These are phyloP conservation scores for Pichia sorboxylosa DNA, from an alignment of 1,139 yeast genomes.

Conservation along the genomic window DNA sequence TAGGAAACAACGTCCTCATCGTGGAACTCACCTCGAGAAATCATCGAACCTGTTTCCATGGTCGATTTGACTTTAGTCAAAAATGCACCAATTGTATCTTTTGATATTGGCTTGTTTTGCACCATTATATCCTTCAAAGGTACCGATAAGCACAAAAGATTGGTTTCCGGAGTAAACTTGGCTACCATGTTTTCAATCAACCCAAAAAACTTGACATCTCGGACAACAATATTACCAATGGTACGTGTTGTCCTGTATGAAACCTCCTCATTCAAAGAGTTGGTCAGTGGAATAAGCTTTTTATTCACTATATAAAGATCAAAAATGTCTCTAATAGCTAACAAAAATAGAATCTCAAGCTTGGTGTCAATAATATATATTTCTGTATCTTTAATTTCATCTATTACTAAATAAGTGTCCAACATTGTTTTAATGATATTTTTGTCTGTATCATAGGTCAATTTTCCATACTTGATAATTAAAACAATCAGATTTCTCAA, in stretches of 20 bases:
- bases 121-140: no score
- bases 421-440: constrained; percentile 1
- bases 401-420: neutral
- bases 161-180: neutral
- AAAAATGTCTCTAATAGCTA: constrained; percentile 73
- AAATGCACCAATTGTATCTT: no score
- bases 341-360: constrained; percentile 68
- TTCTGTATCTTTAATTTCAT: constrained; percentile 4
- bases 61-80: no score
- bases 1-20: constrained; percentile 9
- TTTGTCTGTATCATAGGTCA: neutral
- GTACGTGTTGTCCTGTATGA: constrained; percentile 71
- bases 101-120: no score
- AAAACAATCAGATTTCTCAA: constrained; percentile 7
- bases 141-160: neutral
- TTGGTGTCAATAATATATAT: constrained; percentile 85
- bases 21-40: neutral
- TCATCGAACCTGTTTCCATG: neutral
- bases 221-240: constrained; percentile 65
- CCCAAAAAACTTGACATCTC: constrained; percentile 2
- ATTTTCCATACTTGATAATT: constrained; percentile 3
- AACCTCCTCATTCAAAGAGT: constrained; percentile 33
- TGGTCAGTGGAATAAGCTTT: constrained; percentile 71
- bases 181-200: neutral
- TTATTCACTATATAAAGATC: no score